Base-by-base conservation (phyloP, 179 eudicot genomes). In the Sideroxylon spinosum region DNA sequence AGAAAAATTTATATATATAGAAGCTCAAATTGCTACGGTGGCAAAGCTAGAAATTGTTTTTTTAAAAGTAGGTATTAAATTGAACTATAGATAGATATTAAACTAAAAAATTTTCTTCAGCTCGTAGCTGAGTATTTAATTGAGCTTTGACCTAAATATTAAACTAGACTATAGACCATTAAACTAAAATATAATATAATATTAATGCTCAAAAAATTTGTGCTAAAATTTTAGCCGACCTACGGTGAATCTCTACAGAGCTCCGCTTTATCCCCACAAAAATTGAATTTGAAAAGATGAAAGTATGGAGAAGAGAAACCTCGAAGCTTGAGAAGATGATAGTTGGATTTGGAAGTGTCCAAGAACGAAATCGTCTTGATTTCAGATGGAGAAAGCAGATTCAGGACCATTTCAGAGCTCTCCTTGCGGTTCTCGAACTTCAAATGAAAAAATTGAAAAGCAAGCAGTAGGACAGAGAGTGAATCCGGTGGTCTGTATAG, bases 351-450 rank as follows among this genome's bases (percentile, higher is more conserved):
- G 53, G 91, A 76, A 64, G 89, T 83, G 56, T 89, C 93, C 79
- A 88, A 79, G 82, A 93, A 93, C 48, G 95, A 88, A 37, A 87
- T 71, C 57, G 91, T 71, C 85, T 81, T 91, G 84, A 93, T 83
- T 74, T 91, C 94, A 46, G 90, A 78, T 13, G 91, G 88, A 59
- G 90, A 86, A 32, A 85, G 82, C 71, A 91, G 84, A 80, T 85
- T 93, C 67, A 93, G 70, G 84, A 95, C 93, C 97, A 91, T 95
- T 46, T 13, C 53, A 9, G 1, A 7, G 9, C 8, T 16, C 53
- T n/a, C 70, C 78, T 53, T 75, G 46, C 25, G 44, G 25, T 25
- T 16, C 68, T 20, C 59, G 46, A 37, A n/a, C 11, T 19, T 65
- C 59, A 20, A 26, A 44, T 7, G 46, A 55, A 11, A 7, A 7